phyloP scores from a whole-genome alignment of 208 protist species.

The Wallacemonas rigidus region DNA sequence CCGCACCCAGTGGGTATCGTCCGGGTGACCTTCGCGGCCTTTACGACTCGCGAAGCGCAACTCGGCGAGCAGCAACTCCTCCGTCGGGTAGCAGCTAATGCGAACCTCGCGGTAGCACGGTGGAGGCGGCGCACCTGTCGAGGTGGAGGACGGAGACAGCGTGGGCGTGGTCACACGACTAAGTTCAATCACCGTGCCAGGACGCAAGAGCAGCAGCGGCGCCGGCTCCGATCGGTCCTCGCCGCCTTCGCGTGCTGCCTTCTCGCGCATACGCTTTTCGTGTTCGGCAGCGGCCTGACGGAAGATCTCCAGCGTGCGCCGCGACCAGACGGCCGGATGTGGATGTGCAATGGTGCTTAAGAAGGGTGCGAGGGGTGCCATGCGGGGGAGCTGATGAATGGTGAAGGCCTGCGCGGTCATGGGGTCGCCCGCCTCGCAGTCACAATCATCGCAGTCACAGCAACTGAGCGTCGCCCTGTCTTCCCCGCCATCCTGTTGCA shows the following conservation, averaged over 20 bases:
- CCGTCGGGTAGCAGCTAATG: conserved; percentile 37
- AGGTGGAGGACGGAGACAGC: too few species aligned
- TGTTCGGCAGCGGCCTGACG: conserved; percentile 7
- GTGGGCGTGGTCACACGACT: neutral
- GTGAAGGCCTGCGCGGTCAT: conserved; percentile 2
- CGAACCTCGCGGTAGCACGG: conserved; percentile 29
- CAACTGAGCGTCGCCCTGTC: neutral
- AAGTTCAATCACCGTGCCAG: conserved; percentile 13
- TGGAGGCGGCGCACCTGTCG: too few species aligned
- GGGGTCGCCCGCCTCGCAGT: conserved; percentile 3
- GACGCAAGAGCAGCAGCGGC: conserved; percentile 1
- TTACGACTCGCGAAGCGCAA: conserved; percentile 50
- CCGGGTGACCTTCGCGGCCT: conserved; percentile 44
- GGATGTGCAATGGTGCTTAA: neutral
- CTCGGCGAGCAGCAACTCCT: conserved; percentile 67
- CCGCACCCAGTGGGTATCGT: conserved; percentile 53
- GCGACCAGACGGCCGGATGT: conserved; percentile 2
- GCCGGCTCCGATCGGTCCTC: neutral
- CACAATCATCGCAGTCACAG: conserved; percentile 2
- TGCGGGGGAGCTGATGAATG: conserved; percentile 5
- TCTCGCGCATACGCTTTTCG: neutral
- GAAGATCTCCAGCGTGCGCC: neutral
- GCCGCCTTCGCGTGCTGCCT: neutral
- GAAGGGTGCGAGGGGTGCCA: conserved; percentile 4
- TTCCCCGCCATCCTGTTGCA: neutral